Base-by-base conservation (phyloP, 1,284 basidiomycete genomes). In the Sporisorium scitamineum region DNA sequence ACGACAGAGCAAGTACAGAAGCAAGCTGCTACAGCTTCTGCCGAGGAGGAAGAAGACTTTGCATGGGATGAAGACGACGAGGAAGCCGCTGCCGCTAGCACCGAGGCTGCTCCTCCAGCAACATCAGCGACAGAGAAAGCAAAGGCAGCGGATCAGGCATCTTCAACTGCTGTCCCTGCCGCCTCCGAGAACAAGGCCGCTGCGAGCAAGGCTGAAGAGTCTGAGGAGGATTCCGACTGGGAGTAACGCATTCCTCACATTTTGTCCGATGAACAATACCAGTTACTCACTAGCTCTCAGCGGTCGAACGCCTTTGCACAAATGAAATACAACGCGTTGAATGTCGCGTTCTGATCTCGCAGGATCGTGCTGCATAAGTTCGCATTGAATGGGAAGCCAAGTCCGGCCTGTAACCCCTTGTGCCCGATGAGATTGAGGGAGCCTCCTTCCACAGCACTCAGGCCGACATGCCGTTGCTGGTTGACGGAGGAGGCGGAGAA, bases 11-110 rank as follows among this genome's bases (percentile, higher is more conserved):
- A 39, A 32, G 18, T 37, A n/a, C 20, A 41, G 29, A 47, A 34
- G 20, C 26, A 29, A 10, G 26, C 34, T 27, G 47, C 18, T 2
- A 13, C n/a, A 37, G 34, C 37, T 9, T 10, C 56, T 18, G 18
- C 31, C 11, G 68, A 72, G 11, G 64, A 67, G 5, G 76, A 80
- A 11, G 79, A 80, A 14, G 77, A 77, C 41, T 80, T 80, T 58
- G 79, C 69, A 11, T 80, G 79, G 79, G 79, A 77, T 29, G 72
- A 74, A n/a, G 79, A 79, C 14, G 76, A 75, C 22, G 72, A 78
- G 48, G 67, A 69, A 18, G 75, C 69, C 5, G 72, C 69, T 5
- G 59, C 54, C 9, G 61, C 61, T 11, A 32, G 52, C 44, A 54
- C 54, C 14, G 66, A 59, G 24, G 52, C 50, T 37, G 44, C 20